Conservation (phyloP, 2,329 filamentous ascomycete genomes). For the Fusarium udum region DNA sequence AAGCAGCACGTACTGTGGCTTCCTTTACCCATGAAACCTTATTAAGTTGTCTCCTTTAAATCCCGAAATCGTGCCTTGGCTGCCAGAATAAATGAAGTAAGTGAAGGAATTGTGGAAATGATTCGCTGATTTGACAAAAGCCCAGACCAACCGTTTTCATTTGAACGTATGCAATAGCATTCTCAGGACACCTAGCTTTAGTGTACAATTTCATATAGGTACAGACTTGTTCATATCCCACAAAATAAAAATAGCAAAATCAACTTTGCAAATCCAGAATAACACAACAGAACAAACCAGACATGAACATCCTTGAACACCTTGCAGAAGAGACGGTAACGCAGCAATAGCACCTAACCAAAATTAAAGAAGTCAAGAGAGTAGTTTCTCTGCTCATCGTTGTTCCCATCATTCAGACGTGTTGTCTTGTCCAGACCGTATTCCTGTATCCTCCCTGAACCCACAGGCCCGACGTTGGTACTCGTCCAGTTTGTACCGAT, state of each 20-base stretch:
- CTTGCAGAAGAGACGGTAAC: conserved; percentile 3
- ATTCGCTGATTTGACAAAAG: neutral
- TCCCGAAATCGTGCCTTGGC: neutral
- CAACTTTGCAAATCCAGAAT: neutral
- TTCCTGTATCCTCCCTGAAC: conserved; percentile 47
- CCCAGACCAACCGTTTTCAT: neutral
- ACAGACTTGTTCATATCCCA: neutral
- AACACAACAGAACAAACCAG: neutral
- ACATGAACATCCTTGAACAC: conserved; percentile 9
- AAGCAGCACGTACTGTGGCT: neutral
- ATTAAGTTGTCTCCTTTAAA: neutral
- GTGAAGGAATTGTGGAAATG: neutral
- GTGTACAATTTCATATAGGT: neutral
- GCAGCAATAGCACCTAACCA: conserved; percentile 1
- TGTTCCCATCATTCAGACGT: conserved; percentile 20
- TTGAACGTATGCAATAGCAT: neutral
- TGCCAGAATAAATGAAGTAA: neutral
- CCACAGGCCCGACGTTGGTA: conserved; percentile 23
- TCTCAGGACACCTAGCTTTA: neutral
- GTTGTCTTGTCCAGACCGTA: conserved; percentile 45
- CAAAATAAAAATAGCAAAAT: neutral
- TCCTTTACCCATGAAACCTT: neutral
- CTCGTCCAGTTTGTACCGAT: conserved; percentile 28
- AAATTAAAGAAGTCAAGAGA: conserved; percentile 55
- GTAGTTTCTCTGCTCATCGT: conserved; percentile 44